A percentile compares a stretch with the other conserved stretches of the same genome.
Evolutionary conservation across 768 basidiomycete species (phyloP).

Genomic region (Serpula lacrymans): DNA sequence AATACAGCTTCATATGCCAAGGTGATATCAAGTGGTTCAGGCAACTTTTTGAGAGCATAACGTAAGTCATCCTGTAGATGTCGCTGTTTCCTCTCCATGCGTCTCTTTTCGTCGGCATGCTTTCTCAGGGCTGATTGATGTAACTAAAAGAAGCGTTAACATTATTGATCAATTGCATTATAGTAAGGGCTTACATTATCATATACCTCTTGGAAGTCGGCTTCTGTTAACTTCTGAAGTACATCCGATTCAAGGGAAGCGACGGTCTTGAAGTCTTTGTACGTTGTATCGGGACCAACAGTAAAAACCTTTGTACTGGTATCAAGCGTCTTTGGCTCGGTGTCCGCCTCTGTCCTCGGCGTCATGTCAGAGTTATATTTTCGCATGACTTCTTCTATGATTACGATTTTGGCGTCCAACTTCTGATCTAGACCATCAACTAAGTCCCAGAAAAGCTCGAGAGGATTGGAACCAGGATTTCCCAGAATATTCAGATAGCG

Average conservation of each 20-base stretch:
- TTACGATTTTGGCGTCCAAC: conserved; percentile 73
- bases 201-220: conserved; percentile 58
- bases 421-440: conserved; percentile 86
- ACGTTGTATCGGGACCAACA: conserved; percentile 55
- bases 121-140: conserved; percentile 68
- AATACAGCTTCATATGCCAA: conserved; percentile 78
- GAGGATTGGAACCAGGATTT: conserved; percentile 88
- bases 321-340: conserved; percentile 20
- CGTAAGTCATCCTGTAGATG: conserved; percentile 94
- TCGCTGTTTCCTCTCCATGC: conserved; percentile 78
- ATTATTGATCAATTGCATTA: background rate
- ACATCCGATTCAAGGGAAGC: conserved; percentile 57
- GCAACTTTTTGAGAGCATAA: conserved; percentile 88
- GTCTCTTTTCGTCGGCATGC: conserved; percentile 83
- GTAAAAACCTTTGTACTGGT: conserved; percentile 36
- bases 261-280: conserved; percentile 58
- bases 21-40: conserved; percentile 75
- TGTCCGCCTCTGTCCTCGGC: conserved; percentile 18
- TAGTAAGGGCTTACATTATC: conserved; percentile 49
- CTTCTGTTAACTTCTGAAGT: conserved; percentile 41
- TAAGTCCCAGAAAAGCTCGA: conserved; percentile 95
- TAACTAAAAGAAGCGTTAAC: conserved; percentile 44
- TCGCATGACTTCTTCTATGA: conserved; percentile 60
- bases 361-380: conserved; percentile 33
- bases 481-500: conserved; percentile 90